Evolutionary conservation across 192 early-diverging fungal genomes (phyloP).

Genomic region (Backusella mclennaniae): DNA sequence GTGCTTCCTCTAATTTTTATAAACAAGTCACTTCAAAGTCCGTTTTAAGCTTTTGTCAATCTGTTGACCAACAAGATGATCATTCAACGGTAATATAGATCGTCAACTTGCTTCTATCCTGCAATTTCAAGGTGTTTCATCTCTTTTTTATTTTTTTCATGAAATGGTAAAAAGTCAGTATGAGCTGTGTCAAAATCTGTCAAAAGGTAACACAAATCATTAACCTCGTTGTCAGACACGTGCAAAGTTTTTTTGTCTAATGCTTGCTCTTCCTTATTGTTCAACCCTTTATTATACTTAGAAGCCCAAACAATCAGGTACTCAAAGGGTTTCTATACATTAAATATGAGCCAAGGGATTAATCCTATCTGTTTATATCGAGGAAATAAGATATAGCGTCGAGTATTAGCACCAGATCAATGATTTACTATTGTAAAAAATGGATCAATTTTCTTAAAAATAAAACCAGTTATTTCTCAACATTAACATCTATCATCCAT

Average conservation of each 20-base stretch:
- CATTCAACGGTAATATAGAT: neutral
- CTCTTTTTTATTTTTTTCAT: neutral
- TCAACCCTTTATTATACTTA: no score
- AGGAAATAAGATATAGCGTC: no score
- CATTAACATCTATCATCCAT: no score
- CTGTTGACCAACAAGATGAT: neutral
- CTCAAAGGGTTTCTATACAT: no score
- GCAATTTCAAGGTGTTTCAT: neutral
- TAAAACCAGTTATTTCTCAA: no score
- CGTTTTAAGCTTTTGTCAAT: neutral
- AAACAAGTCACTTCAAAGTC: conserved; percentile 7
- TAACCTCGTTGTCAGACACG: neutral
- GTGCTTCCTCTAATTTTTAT: neutral
- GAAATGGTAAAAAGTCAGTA: neutral
- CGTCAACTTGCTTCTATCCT: neutral
- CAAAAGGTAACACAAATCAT: neutral
- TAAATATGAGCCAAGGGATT: no score
- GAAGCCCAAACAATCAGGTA: no score
- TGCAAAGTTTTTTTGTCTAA: neutral
- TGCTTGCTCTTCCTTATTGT: neutral
- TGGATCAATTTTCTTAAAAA: no score
- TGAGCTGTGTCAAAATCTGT: neutral
- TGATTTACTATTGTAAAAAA: no score
- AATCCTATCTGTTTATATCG: no score
- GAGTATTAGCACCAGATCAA: no score